Conservation (phyloP, 169 alveolate species). For the Plasmodium adleri region DNA sequence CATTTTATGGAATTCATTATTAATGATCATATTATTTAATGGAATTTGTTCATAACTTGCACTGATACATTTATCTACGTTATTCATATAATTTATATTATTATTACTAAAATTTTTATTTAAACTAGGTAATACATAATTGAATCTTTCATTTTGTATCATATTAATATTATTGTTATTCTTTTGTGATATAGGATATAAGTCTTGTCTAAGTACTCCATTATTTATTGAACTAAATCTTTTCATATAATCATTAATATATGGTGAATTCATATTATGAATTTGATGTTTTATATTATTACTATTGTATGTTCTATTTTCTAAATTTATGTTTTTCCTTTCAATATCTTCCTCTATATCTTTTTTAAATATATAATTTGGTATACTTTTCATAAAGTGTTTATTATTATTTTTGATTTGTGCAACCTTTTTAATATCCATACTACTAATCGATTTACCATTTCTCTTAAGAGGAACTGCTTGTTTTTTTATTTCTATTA, state of each 20-base stretch:
- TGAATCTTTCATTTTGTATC: neutral
- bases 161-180: neutral
- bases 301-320: neutral
- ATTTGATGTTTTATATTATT: neutral
- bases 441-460: slow-evolving; percentile 2
- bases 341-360: neutral
- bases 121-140: slow-evolving; percentile 3
- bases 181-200: neutral
- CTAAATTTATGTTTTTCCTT: neutral
- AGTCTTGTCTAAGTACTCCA: neutral
- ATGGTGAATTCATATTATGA: neutral
- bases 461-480: slow-evolving; percentile 9
- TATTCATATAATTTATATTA: slow-evolving; percentile 6
- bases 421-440: neutral
- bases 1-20: slow-evolving; percentile 3
- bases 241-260: slow-evolving; percentile 12
- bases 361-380: neutral
- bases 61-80: neutral
- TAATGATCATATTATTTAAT: slow-evolving; percentile 1
- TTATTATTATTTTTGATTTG: neutral
- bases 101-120: neutral
- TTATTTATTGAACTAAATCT: slow-evolving; percentile 21
- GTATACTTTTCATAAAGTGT: neutral
- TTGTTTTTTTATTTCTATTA: slow-evolving; percentile 12
- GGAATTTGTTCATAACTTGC: slow-evolving; percentile 9